Evolutionary conservation across 495 filamentous ascomycete genomes (phyloP).

Genomic region (Melanomma pulvis-pyrius): DNA sequence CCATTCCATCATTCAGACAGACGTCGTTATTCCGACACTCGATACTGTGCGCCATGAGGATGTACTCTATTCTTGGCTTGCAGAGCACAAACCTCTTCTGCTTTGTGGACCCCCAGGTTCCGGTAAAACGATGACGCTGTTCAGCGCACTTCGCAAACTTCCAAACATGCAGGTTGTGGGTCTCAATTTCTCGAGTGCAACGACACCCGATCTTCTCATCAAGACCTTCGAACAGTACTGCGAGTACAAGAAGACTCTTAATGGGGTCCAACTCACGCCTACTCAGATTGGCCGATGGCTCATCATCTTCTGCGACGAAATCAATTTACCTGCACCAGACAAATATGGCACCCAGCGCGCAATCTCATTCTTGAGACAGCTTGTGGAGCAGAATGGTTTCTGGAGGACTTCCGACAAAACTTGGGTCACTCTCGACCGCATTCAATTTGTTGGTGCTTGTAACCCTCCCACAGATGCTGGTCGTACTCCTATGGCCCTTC

Average conservation of each 20-base stretch:
- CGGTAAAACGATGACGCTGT: constrained; percentile 99
- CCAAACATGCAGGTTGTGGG: constrained; percentile 99
- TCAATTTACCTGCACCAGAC: constrained; percentile 98
- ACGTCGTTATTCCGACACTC: constrained; percentile 94
- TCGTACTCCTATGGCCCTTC: constrained; percentile 86
- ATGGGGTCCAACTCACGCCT: constrained; percentile 92
- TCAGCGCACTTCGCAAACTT: constrained; percentile 92
- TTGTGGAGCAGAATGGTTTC: constrained; percentile 98
- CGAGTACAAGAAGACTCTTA: constrained; percentile 97
- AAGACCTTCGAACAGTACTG: constrained; percentile 99
- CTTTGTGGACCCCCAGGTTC: constrained; percentile 97
- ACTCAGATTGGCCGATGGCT: constrained; percentile 97
- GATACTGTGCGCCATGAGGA: constrained; percentile 98
- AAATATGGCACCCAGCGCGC: constrained; percentile 96
- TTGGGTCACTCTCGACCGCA: constrained; percentile 95
- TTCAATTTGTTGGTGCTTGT: constrained; percentile 98
- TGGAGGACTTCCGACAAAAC: constrained; percentile 97
- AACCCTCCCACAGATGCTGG: constrained; percentile 99
- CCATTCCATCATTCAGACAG: constrained; percentile 93
- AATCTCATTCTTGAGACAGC: constrained; percentile 93
- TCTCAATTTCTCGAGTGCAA: constrained; percentile 98
- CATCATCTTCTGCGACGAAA: constrained; percentile 98
- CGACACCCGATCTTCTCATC: constrained; percentile 93
- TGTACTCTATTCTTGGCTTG: constrained; percentile 97
- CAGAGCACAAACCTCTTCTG: constrained; percentile 94